phyloP scores from a whole-genome alignment of 2,329 filamentous ascomycete species.

The Microdochium paspali region DNA sequence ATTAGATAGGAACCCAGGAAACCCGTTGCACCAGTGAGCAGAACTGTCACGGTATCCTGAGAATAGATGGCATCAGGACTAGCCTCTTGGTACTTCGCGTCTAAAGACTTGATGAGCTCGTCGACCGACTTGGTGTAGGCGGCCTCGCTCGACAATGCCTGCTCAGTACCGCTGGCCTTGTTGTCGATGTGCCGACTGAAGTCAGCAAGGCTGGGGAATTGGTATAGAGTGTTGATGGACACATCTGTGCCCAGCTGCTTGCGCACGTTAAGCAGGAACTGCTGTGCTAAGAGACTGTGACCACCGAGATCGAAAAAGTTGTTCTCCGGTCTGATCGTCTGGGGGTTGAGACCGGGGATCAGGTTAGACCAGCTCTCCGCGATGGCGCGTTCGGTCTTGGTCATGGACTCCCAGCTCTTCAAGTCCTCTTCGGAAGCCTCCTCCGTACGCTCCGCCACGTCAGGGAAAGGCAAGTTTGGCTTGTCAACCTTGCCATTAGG shows the following conservation, averaged over 20 bases:
- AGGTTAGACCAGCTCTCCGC: slow-evolving; percentile 68
- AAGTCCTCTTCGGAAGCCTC: slow-evolving; percentile 31
- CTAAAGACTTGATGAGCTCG: slow-evolving; percentile 29
- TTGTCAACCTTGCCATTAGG: slow-evolving; percentile 82
- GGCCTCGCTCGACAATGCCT: slow-evolving; percentile 18
- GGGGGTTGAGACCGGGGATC: slow-evolving; percentile 55
- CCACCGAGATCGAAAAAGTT: slow-evolving; percentile 75
- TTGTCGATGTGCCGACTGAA: slow-evolving; percentile 44
- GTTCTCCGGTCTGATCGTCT: slow-evolving; percentile 51
- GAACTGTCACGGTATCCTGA: slow-evolving; percentile 42
- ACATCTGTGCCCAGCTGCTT: slow-evolving; percentile 38
- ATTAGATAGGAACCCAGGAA: slow-evolving; percentile 80
- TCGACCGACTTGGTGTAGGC: slow-evolving; percentile 41
- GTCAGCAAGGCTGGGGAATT: slow-evolving; percentile 41
- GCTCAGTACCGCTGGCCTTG: not conserved
- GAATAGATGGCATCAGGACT: slow-evolving; percentile 8
- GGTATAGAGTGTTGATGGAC: slow-evolving; percentile 62
- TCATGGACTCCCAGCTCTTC: slow-evolving; percentile 29
- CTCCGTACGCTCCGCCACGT: slow-evolving; percentile 54
- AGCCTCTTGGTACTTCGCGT: slow-evolving; percentile 24
- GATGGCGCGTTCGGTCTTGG: slow-evolving; percentile 53
- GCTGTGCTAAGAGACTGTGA: slow-evolving; percentile 72
- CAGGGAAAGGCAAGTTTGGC: slow-evolving; percentile 71
- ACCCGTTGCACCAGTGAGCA: slow-evolving; percentile 83
- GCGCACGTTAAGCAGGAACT: slow-evolving; percentile 62